Conservation (phyloP, 1,139 yeast species). For the Sugiyamaella japonica region DNA sequence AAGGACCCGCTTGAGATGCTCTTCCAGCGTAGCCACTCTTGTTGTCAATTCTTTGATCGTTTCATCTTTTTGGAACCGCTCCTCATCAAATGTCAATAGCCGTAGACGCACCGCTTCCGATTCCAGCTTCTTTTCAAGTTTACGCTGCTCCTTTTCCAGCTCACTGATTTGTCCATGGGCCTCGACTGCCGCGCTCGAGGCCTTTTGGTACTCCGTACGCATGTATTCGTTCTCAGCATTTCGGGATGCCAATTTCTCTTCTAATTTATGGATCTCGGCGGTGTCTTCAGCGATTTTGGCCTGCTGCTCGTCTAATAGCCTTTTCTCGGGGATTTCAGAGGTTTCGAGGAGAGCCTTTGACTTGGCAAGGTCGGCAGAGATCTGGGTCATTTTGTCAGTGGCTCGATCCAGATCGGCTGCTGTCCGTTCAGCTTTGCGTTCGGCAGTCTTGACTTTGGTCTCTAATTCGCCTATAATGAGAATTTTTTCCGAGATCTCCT, state of each 20-base stretch:
- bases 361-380: conserved; percentile 25
- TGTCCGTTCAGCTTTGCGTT: conserved; percentile 34
- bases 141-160: conserved; percentile 40
- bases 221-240: conserved; percentile 64
- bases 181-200: conserved; percentile 55
- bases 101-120: conserved; percentile 33
- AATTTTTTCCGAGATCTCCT: conserved; percentile 43
- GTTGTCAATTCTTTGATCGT: conserved; percentile 35
- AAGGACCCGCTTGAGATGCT: conserved; percentile 38
- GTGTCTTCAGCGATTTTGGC: conserved; percentile 46
- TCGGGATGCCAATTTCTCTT: conserved; percentile 43
- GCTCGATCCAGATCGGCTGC: conserved; percentile 26
- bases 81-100: conserved; percentile 35
- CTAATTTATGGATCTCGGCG: conserved; percentile 44
- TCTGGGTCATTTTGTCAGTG: conserved; percentile 21
- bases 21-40: conserved; percentile 37
- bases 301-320: conserved; percentile 39
- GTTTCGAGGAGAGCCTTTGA: conserved; percentile 19
- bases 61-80: conserved; percentile 35
- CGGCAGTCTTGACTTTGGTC: conserved; percentile 29
- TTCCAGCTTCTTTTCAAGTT: conserved; percentile 40
- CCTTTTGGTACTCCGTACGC: conserved; percentile 62
- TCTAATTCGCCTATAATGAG: conserved; percentile 32
- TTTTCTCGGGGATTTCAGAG: conserved; percentile 29
- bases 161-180: conserved; percentile 47